Percentiles rank a stretch among this genome's conserved stretches.
These are phyloP conservation scores for Eimeria maxima DNA, from an alignment of 169 alveolate species.

Conservation along the genomic window DNA sequence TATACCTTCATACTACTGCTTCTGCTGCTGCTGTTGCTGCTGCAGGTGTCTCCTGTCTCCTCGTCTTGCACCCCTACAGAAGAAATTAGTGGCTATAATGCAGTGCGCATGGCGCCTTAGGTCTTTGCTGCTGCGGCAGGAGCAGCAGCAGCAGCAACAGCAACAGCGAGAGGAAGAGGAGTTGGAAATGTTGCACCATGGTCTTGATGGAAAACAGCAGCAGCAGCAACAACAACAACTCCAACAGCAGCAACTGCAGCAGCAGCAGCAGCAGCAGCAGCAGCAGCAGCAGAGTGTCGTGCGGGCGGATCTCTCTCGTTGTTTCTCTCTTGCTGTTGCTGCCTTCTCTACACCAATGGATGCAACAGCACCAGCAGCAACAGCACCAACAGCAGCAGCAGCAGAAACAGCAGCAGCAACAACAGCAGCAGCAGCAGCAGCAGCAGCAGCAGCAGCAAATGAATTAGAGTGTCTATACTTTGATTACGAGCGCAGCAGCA, in stretches of 20 bases:
- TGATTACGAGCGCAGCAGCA: conserved; percentile 48
- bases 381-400: too few relatives aligned
- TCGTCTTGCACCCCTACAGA: background rate
- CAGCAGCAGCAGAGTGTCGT: background rate
- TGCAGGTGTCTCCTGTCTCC: conserved; percentile 35
- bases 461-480: conserved; percentile 3
- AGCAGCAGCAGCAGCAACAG: conserved; percentile 29
- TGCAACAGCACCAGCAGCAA: background rate
- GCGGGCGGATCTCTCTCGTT: background rate
- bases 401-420: too few relatives aligned
- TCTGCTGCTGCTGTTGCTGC: background rate
- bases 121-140: background rate
- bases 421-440: conserved; percentile 43
- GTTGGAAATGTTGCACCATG: too few relatives aligned
- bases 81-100: background rate
- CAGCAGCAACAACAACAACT: too few relatives aligned
- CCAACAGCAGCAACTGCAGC: too few relatives aligned
- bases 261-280: too few relatives aligned
- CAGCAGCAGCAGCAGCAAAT: background rate
- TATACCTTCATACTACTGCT: background rate
- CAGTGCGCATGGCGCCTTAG: conserved; percentile 22
- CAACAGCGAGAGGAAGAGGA: background rate
- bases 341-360: background rate
- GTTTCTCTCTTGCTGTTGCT: conserved; percentile 14
- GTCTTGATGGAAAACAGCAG: background rate